A percentile compares a stretch with the other conserved stretches of the same genome.
Conservation (phyloP, 257 asterid genomes). For the Parsonsia alboflavescens region DNA sequence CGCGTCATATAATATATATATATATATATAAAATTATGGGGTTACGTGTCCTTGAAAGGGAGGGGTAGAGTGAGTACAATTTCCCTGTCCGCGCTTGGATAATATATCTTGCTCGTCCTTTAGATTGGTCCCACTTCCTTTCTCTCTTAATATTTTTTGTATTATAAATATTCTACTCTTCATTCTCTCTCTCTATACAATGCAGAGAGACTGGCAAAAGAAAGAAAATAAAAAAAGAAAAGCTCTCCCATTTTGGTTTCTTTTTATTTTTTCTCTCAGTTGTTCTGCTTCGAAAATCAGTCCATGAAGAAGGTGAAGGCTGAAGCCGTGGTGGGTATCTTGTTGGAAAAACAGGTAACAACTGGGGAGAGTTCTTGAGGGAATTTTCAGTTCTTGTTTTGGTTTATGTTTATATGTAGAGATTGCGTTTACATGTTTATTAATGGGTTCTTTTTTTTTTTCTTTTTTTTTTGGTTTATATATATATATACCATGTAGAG, state of each 20-base stretch:
- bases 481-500: background rate
- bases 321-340: conserved; percentile 7
- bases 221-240: background rate
- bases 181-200: conserved; percentile 23
- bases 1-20: too few species aligned
- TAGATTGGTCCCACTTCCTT: conserved; percentile 2
- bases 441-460: too few species aligned
- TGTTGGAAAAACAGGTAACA: conserved; percentile 19
- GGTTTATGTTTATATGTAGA: background rate
- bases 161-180: background rate
- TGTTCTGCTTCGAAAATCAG: conserved; percentile 27
- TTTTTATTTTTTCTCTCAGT: conserved; percentile 5
- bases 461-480: too few species aligned
- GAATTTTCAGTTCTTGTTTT: background rate
- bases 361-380: background rate
- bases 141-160: background rate
- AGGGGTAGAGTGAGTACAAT: background rate
- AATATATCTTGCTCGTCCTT: background rate
- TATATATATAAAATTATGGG: too few species aligned
- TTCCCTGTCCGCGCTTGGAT: conserved; percentile 7
- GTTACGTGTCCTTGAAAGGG: background rate
- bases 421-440: conserved; percentile 15
- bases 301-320: conserved; percentile 22
- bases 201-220: conserved; percentile 13
- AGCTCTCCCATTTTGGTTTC: conserved; percentile 11